Base-by-base conservation (phyloP, 2,329 filamentous ascomycete genomes). In the Pseudogymnoascus sp. region DNA sequence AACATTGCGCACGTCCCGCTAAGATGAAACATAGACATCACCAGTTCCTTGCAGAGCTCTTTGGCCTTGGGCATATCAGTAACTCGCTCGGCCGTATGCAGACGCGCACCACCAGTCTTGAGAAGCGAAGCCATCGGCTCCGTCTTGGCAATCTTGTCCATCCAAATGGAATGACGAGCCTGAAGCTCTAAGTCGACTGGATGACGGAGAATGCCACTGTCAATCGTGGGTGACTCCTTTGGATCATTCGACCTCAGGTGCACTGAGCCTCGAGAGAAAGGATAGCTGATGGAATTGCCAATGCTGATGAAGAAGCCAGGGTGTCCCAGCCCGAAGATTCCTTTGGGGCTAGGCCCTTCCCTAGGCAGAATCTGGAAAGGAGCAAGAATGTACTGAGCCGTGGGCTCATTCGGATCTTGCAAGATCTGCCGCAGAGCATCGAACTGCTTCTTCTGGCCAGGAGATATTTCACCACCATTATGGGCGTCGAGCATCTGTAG, bases 161-260 rank as follows among this genome's bases (percentile, higher is more conserved):
- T 64, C 39, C 69, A 72, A 30, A 72, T 69, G 4, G 72, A 62
- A 36, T 73, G 71, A 4, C 72, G 69, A 0, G 75, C 73, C 0
- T 75, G 66, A 7, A 78, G 63, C 39, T 77, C 72, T 4, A 74
- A 61, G 60, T 80, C 77, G 2, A 76, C 66, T 0, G 77, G 75
- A 60, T 80, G 74, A 6, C 73, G 71, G 15, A 79, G 69, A 37
- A 77, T 78, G 8, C 70, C 71, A 0, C 75, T 73, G 64, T 80
- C 75, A 60, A 80, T 77, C 1, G 63, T 43, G 0, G 77, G 76
- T 12, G 72, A 65, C 1, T 64, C 68, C 0, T 65, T 66, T 0
- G 73, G 69, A 47, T 77, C 68, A 0, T 73, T 43, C 0, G 75
- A 77, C 0, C 64, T 64, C 47, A 79, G 74, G 61, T 79, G 77